These are phyloP conservation scores for Vitis riparia DNA, from an alignment of 164 flowering plant genomes.

Conservation along the genomic window DNA sequence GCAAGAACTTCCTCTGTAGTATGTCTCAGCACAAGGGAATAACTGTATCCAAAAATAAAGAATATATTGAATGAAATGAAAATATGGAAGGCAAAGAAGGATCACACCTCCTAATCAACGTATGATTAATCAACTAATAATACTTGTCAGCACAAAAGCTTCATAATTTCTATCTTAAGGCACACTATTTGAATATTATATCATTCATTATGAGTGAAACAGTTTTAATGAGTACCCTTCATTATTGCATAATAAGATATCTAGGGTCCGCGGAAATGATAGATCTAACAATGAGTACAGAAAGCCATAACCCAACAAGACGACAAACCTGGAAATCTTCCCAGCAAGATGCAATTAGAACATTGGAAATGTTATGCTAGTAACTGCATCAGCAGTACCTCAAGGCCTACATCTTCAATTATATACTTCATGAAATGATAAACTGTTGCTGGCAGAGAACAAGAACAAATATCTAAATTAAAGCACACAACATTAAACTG, in stretches of 20 bases:
- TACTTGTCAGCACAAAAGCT: no score
- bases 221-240: neutral
- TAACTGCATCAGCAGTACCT: neutral
- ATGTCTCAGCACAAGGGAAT: slow-evolving; percentile 83
- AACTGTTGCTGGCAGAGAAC: no score
- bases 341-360: neutral
- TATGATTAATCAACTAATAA: neutral
- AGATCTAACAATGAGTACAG: neutral
- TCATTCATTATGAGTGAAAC: no score
- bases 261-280: neutral
- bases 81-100: neutral
- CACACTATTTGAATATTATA: no score
- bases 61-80: neutral
- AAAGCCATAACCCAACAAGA: neutral
- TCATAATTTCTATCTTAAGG: no score
- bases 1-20: slow-evolving; percentile 91
- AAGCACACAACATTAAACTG: no score
- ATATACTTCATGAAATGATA: no score
- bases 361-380: neutral
- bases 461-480: no score
- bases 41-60: slow-evolving; percentile 38
- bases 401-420: no score
- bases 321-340: neutral
- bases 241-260: neutral
- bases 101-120: neutral